A percentile compares a stretch with the other conserved stretches of the same genome.
Conservation (phyloP, 106 monocot species). For the Allium cepa region DNA sequence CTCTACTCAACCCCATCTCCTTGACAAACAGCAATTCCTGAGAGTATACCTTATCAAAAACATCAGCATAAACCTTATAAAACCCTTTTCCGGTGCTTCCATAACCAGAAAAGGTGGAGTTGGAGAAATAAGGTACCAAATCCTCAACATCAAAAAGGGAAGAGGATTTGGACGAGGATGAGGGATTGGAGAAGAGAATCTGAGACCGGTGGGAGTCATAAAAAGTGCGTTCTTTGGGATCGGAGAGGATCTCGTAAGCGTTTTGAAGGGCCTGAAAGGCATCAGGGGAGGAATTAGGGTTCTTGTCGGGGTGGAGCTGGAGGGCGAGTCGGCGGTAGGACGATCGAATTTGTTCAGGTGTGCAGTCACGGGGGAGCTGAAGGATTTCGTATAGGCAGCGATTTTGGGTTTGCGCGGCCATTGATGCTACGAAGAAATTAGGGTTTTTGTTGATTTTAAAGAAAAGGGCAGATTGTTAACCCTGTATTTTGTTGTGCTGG, state of each 20-base stretch:
- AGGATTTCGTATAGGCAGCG: slow-evolving; percentile 96
- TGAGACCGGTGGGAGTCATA: slow-evolving; percentile 97
- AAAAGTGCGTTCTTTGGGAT: slow-evolving; percentile 69
- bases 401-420: slow-evolving; percentile 27
- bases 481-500: too few relatives aligned
- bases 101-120: slow-evolving; percentile 79
- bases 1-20: slow-evolving; percentile 33
- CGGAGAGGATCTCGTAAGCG: slow-evolving; percentile 95
- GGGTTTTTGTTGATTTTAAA: slow-evolving; percentile 2
- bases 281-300: slow-evolving; percentile 48
- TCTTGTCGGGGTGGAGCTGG: slow-evolving; percentile 97
- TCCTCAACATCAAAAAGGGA: slow-evolving; percentile 39
- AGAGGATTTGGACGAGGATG: slow-evolving; percentile 15
- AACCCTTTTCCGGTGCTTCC: slow-evolving; percentile 71
- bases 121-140: slow-evolving; percentile 64
- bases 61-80: slow-evolving; percentile 87
- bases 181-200: slow-evolving; percentile 77
- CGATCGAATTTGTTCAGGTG: slow-evolving; percentile 66
- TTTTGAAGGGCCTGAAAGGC: slow-evolving; percentile 91
- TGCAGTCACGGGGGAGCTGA: slow-evolving; percentile 51
- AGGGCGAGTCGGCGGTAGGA: slow-evolving; percentile 85
- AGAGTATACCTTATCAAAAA: slow-evolving; percentile 55
- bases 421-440: neutral
- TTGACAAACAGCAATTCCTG: slow-evolving; percentile 61
- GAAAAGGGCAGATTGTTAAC: neutral